Base-by-base conservation (phyloP, 2,329 filamentous ascomycete genomes). In the Ramichloridium luteum region DNA sequence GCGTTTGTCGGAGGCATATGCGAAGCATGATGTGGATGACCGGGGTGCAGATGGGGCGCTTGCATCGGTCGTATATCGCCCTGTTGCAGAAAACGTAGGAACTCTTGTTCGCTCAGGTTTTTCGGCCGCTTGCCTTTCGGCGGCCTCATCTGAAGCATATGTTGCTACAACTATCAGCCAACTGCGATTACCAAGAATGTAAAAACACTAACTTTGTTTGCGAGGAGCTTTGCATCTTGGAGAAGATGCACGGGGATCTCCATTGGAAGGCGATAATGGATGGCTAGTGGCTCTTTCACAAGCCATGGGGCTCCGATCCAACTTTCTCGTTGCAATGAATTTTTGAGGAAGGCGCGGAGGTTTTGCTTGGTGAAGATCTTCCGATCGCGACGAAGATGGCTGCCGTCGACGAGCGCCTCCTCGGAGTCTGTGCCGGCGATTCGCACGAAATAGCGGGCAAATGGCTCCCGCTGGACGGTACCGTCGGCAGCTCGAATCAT, bases 271-370 rank as follows among this genome's bases (percentile, higher is more conserved):
- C 83, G 77, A 56, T 90, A 93, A 40, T 77, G 70, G 27, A 74
- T 73, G 1, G 90, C 90, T 37, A 93, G 76, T 32, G 84, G 77
- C 20, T 80, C 71, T 59, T 92, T 94, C 12, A 96, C 88, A 34
- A 93, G 64, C 90, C 90, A 98, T 0, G 90, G 88, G 1, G 90
- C 90, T n/a, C 88, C 88, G 38, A 77, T 88, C 84, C 86, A 96
- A 3, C 84, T 74, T 50, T 96, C 90, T 39, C 88, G 68, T 2
- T 77, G 80, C n/a, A 94, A 80, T 0, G 85, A 90, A 57, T 92
- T 86, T 54, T 93, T 93, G 42, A 98, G 82, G 44, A 94, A 98
- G 4, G 85, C 84, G 18, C 88, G 77, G 25, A 98, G 66, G 55
- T 94, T 86, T 29, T 86, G 77, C 59, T 98, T 96, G 16, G 88